These are phyloP conservation scores for Penicillium sp. DNA, from an alignment of 2,329 filamentous ascomycete species.

Conservation along the genomic window DNA sequence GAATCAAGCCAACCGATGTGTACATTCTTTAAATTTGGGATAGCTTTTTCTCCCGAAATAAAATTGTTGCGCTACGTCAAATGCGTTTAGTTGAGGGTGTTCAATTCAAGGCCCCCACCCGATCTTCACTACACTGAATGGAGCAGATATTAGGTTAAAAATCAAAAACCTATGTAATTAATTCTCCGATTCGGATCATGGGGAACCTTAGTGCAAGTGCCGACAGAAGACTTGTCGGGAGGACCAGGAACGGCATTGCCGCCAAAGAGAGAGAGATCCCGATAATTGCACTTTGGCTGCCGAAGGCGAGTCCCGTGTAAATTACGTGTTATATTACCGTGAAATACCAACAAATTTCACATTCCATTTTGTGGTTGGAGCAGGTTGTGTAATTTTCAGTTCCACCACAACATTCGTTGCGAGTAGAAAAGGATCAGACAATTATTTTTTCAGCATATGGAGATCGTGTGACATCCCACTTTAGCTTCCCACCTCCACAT, in stretches of 20 bases:
- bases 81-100: too few species aligned
- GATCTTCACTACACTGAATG: background rate
- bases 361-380: background rate
- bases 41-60: too few species aligned
- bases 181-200: background rate
- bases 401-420: background rate
- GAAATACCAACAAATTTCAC: background rate
- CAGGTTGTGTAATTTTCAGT: background rate
- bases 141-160: background rate
- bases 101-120: too few species aligned
- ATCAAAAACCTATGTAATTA: background rate
- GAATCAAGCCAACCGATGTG: too few species aligned
- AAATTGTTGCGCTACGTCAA: too few species aligned
- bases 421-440: background rate
- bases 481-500: background rate
- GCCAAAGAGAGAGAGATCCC: background rate
- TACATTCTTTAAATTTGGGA: too few species aligned
- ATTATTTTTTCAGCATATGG: background rate
- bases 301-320: background rate
- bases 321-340: constrained; percentile 1
- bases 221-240: background rate
- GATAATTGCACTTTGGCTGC: background rate
- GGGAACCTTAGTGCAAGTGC: background rate
- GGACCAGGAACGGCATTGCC: background rate
- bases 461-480: background rate